phyloP scores from a whole-genome alignment of 352 stramenopile genomes.

The Pythium pectinolyticum region DNA sequence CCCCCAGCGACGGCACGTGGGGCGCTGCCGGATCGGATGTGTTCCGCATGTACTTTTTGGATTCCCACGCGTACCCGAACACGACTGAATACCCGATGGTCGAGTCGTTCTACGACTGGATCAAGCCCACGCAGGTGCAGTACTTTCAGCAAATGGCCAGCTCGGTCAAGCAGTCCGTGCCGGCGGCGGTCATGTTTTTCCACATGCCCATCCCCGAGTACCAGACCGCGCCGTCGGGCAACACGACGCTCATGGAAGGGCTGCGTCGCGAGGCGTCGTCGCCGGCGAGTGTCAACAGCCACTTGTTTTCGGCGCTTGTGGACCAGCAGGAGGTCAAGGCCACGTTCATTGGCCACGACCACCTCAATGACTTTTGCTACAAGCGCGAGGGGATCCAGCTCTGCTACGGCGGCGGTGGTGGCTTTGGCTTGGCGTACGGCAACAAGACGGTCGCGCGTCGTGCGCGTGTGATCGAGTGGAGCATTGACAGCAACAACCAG shows the following conservation, averaged over 20 bases:
- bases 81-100: slow-evolving; percentile 30
- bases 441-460: slow-evolving; percentile 35
- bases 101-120: slow-evolving; percentile 23
- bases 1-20: slow-evolving; percentile 41
- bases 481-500: slow-evolving; percentile 28
- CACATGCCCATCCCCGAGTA: slow-evolving; percentile 65
- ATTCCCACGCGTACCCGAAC: slow-evolving; percentile 46
- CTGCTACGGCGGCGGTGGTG: slow-evolving; percentile 55
- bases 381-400: slow-evolving; percentile 43
- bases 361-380: slow-evolving; percentile 62
- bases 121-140: slow-evolving; percentile 27
- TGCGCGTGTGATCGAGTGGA: slow-evolving; percentile 62
- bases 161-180: not conserved
- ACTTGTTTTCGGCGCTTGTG: slow-evolving; percentile 44
- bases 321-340: slow-evolving; percentile 59
- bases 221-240: too few relatives aligned
- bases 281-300: too few relatives aligned
- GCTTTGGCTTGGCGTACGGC: slow-evolving; percentile 46
- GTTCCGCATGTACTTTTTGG: slow-evolving; percentile 77
- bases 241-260: too few relatives aligned
- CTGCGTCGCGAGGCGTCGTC: too few relatives aligned
- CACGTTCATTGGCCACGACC: slow-evolving; percentile 57
- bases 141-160: slow-evolving; percentile 22
- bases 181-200: slow-evolving; percentile 34
- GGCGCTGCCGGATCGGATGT: slow-evolving; percentile 33